Evolutionary conservation across 2,329 filamentous ascomycete genomes (phyloP), one percentile per base, ranked within the genome.

Genomic region (Calycina herbarum): DNA sequence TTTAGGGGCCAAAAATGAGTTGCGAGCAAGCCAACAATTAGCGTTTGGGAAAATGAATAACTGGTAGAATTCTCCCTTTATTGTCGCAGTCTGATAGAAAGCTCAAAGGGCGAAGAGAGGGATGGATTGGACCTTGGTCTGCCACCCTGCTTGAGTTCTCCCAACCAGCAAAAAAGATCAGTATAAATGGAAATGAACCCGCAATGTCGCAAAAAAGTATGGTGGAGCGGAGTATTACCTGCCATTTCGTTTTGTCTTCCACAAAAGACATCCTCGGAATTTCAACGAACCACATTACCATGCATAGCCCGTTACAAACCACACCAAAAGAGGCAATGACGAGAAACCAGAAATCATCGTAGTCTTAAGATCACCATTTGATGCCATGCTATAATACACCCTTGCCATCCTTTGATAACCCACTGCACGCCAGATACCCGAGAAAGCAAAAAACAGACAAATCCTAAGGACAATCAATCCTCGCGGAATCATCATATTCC

Each of bases 401-500:
- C 65, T 66, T 61, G 38, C 62, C 64, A 66, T 66, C 60, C 59
- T 48, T 65, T 60, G 61, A 57, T 61, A 51, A 57, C 27, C 64
- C 45, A 54, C 57, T 45, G 57, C 65, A 64, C 59, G 48, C 62
- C 57, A 65, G 51, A 40, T 59, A 48, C 58, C 60, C 20, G 33
- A 63, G 24, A 57, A 20, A 20, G n/a, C 5, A 51, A 24, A 51
- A 15, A 38, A 13, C 35, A 38, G 42, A 33, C 38, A 51, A 57
- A 33, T 35, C 57, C 65, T 62, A 76, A 62, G 73, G 73, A 66
- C 71, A 73, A 65, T 65, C 70, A 68, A 76, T 67, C 64, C 67
- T 72, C 57, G 66, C 69, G 61, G 71, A 89, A 77, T 97, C 92
- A 77, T 94, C 90, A 78, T 93, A 96, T 70, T 92, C 87, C 74